Evolutionary conservation across 108 stramenopile species (phyloP).

Genomic region (Nannochloropsis gaditana): DNA sequence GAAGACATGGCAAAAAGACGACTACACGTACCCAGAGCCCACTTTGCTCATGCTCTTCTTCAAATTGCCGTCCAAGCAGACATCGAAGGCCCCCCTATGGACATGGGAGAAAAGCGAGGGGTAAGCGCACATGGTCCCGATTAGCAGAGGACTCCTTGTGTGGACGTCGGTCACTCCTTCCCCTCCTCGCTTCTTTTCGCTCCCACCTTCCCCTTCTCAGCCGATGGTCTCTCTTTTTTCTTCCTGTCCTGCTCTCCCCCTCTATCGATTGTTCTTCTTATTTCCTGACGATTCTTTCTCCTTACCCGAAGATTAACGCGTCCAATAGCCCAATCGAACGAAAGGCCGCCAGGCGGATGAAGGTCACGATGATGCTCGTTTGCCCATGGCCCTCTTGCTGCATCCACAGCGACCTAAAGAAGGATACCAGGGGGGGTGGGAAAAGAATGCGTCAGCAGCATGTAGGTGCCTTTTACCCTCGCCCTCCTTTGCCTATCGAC

Average conservation of each 20-base stretch:
- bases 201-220: background rate
- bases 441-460: background rate
- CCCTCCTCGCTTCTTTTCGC: background rate
- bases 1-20: background rate
- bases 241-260: background rate
- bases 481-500: background rate
- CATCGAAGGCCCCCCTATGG: background rate
- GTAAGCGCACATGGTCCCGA: no score
- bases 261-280: background rate
- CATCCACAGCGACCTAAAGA: background rate
- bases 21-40: background rate
- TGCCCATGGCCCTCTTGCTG: background rate
- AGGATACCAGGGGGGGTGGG: background rate
- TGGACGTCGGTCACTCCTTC: background rate
- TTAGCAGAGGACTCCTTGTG: no score
- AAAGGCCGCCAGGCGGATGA: background rate
- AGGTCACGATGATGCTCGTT: background rate
- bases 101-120: no score
- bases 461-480: background rate
- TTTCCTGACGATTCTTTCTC: background rate
- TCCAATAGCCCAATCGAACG: background rate
- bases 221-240: background rate
- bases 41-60: background rate
- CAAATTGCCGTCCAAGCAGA: background rate
- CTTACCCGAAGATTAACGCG: background rate